Evolutionary conservation across 495 filamentous ascomycete species (phyloP).

Genomic region (Penicillium macrosclerotiorum): DNA sequence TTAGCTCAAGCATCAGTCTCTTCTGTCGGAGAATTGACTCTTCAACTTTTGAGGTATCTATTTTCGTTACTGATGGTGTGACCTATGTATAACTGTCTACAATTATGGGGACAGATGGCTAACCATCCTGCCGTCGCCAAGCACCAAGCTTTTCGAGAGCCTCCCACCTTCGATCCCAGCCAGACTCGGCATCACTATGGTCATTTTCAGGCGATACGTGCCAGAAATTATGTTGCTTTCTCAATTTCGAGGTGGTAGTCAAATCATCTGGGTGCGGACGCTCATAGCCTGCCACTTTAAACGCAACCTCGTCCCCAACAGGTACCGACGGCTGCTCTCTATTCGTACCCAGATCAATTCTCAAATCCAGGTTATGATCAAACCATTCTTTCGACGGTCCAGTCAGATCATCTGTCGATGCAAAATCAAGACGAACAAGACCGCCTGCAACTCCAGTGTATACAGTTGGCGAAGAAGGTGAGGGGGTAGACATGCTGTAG

Average conservation of each 20-base stretch:
- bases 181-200: conserved; percentile 22
- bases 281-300: conserved; percentile 43
- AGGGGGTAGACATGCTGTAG: conserved; percentile 59
- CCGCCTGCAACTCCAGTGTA: conserved; percentile 56
- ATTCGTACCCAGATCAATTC: conserved; percentile 6
- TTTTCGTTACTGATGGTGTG: background rate
- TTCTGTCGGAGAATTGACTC: no score
- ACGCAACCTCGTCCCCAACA: conserved; percentile 11
- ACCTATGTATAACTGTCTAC: background rate
- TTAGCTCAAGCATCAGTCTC: no score
- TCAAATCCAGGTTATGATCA: conserved; percentile 27
- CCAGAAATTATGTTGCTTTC: conserved; percentile 34
- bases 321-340: background rate
- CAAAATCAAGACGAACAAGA: conserved; percentile 54
- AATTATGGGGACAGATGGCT: no score
- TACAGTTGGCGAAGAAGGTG: conserved; percentile 51
- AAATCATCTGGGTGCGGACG: conserved; percentile 33
- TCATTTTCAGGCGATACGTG: conserved; percentile 13
- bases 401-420: conserved; percentile 43
- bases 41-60: background rate
- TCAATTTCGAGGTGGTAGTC: conserved; percentile 34
- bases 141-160: conserved; percentile 26
- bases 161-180: conserved; percentile 42
- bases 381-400: conserved; percentile 35
- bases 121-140: conserved; percentile 32